phyloP scores from a whole-genome alignment of 352 stramenopile species.

The Pythium apleroticum region DNA sequence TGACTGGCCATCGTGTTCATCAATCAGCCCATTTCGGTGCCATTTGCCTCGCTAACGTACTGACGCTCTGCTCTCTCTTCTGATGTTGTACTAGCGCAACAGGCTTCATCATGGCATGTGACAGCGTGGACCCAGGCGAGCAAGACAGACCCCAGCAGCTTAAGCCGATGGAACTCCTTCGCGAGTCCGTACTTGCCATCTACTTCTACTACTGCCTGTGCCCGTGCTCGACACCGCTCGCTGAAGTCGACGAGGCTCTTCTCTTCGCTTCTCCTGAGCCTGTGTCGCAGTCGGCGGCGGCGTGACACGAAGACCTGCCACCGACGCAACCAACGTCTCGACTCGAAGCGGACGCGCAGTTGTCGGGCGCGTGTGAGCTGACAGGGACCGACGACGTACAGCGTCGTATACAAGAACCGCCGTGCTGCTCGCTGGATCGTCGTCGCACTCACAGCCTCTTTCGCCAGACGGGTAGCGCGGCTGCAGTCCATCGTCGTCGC shows the following conservation, averaged over 20 bases:
- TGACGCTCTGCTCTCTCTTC: not conserved
- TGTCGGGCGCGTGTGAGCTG: not conserved
- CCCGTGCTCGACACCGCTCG: not conserved
- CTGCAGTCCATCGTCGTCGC: not conserved
- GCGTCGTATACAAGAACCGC: conserved; percentile 17
- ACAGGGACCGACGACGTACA: conserved; percentile 6
- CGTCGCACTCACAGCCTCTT: conserved; percentile 1
- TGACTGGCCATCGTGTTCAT: conserved; percentile 23
- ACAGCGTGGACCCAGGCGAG: conserved; percentile 31
- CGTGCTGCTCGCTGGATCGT: conserved; percentile 17
- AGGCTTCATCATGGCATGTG: not conserved
- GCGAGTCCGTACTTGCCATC: conserved; percentile 52
- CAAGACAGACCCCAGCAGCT: conserved; percentile 25
- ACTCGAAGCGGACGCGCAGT: not conserved
- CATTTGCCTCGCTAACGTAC: not conserved
- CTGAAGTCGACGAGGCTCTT: not conserved
- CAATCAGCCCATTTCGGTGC: not conserved
- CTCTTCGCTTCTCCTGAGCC: conserved; percentile 1
- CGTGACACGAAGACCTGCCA: conserved; percentile 7
- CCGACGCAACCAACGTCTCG: conserved; percentile 2
- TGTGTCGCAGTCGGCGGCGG: not conserved
- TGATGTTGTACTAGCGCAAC: not conserved
- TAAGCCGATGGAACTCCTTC: conserved; percentile 42
- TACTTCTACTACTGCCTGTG: conserved; percentile 21
- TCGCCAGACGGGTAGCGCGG: conserved; percentile 15